Conservation (phyloP, 257 asterid genomes). For the Petunia axillaris region DNA sequence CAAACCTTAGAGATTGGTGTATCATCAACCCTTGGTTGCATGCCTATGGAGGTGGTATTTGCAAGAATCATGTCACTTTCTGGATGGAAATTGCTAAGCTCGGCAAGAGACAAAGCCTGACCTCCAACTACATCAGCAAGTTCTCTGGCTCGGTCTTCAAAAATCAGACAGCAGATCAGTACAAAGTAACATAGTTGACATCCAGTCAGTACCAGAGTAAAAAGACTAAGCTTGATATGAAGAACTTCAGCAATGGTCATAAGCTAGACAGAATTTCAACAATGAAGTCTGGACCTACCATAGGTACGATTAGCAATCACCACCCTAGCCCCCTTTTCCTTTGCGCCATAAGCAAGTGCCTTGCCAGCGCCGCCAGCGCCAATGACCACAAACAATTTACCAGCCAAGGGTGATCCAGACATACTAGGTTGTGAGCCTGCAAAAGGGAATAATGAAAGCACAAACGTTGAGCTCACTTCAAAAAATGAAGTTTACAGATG, state of each 20-base stretch:
- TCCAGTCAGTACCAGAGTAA: not conserved
- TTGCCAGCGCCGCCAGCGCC: slow-evolving; percentile 99
- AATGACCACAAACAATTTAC: slow-evolving; percentile 79
- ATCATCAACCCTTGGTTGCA: slow-evolving; percentile 92
- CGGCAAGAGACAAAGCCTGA: slow-evolving; percentile 75
- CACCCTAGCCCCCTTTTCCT: slow-evolving; percentile 90
- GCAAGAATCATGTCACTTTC: slow-evolving; percentile 95
- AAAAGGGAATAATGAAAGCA: slow-evolving; percentile 21
- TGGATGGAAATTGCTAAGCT: slow-evolving; percentile 69
- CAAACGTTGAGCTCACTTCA: slow-evolving; percentile 27
- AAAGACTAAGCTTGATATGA: not conserved
- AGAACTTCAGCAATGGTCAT: slow-evolving; percentile 7
- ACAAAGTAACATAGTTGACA: not conserved
- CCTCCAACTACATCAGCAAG: slow-evolving; percentile 82
- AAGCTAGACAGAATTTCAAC: slow-evolving; percentile 4
- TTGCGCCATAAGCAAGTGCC: slow-evolving; percentile 97
- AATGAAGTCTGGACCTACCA: slow-evolving; percentile 53
- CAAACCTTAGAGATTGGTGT: slow-evolving; percentile 88
- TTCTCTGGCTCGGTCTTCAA: slow-evolving; percentile 80
- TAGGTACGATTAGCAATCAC: slow-evolving; percentile 93
- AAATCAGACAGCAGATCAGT: slow-evolving; percentile 12
- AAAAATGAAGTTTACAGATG: slow-evolving; percentile 24
- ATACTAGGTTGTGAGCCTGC: slow-evolving; percentile 49
- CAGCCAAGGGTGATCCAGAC: slow-evolving; percentile 66
- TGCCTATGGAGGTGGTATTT: slow-evolving; percentile 94